Conservation (phyloP, 495 filamentous ascomycete species). For the Xylaria acuta region DNA sequence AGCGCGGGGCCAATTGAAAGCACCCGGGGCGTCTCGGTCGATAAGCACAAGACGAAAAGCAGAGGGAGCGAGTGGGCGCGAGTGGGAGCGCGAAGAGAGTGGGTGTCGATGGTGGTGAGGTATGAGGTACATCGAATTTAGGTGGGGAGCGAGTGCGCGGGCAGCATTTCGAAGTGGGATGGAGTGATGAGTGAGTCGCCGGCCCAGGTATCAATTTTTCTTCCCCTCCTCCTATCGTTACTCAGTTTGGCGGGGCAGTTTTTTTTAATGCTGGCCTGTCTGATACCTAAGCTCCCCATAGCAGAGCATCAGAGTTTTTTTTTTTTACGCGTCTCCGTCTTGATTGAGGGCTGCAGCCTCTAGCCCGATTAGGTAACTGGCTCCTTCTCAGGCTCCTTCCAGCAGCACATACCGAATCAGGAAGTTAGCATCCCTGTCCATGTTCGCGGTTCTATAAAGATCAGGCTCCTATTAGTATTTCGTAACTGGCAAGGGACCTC, state of each 20-base stretch:
- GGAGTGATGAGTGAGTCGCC: constrained; percentile 14
- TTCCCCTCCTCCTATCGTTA: constrained; percentile 15
- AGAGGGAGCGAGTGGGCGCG: constrained; percentile 14
- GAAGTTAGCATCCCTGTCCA: constrained; percentile 26
- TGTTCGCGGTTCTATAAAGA: constrained; percentile 10
- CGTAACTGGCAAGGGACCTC: not conserved
- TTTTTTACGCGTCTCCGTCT: constrained; percentile 10
- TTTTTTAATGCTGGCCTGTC: constrained; percentile 14
- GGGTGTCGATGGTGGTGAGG: constrained; percentile 18
- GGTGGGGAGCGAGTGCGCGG: constrained; percentile 12
- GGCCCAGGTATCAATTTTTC: constrained; percentile 11
- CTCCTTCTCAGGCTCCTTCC: not conserved
- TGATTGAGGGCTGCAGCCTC: not conserved
- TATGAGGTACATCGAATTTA: constrained; percentile 16
- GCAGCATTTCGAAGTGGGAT: constrained; percentile 14
- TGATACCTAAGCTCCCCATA: not conserved
- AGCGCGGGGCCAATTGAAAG: constrained; percentile 9
- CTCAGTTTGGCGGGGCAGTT: constrained; percentile 20
- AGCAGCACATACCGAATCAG: constrained; percentile 22
- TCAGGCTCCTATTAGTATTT: not conserved
- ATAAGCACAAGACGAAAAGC: constrained; percentile 16
- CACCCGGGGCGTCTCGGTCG: constrained; percentile 6
- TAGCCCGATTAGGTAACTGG: constrained; percentile 5
- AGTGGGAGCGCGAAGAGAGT: not conserved
- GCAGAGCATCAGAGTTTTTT: constrained; percentile 14